Evolutionary conservation across 352 stramenopile genomes (phyloP).

Genomic region (Blastocystis sp.): DNA sequence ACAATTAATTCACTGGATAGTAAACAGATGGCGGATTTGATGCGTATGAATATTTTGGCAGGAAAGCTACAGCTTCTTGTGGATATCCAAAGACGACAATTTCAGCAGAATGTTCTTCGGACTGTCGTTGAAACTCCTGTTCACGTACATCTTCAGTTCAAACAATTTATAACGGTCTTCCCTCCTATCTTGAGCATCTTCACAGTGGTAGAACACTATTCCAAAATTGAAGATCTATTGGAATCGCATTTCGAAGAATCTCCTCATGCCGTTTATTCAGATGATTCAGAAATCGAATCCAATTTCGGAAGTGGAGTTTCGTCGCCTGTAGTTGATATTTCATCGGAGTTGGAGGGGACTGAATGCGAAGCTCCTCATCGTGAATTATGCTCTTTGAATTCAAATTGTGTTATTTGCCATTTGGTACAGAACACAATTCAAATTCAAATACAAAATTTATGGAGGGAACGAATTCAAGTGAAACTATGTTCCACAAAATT

Average conservation of each 20-base stretch:
- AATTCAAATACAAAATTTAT: conserved; percentile 22
- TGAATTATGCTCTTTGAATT: neutral
- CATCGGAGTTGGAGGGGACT: neutral
- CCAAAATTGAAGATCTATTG: conserved; percentile 31
- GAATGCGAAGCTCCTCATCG: neutral
- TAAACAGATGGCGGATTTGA: neutral
- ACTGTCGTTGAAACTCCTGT: conserved; percentile 22
- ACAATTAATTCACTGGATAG: neutral
- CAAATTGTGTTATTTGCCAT: neutral
- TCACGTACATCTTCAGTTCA: neutral
- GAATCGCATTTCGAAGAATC: neutral
- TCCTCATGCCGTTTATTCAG: neutral
- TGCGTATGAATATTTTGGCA: neutral
- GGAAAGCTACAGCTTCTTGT: conserved; percentile 18
- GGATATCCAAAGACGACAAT: neutral
- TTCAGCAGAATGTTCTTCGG: neutral
- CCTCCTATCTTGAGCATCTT: conserved; percentile 6
- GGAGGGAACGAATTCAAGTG: conserved; percentile 11
- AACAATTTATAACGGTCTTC: neutral
- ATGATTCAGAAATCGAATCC: neutral
- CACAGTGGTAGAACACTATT: conserved; percentile 32
- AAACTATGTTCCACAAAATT: neutral
- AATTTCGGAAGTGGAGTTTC: neutral
- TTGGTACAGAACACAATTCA: neutral
- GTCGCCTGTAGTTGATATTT: neutral